phyloP scores from a whole-genome alignment of 495 filamentous ascomycete species.

The Parmelia sp. region DNA sequence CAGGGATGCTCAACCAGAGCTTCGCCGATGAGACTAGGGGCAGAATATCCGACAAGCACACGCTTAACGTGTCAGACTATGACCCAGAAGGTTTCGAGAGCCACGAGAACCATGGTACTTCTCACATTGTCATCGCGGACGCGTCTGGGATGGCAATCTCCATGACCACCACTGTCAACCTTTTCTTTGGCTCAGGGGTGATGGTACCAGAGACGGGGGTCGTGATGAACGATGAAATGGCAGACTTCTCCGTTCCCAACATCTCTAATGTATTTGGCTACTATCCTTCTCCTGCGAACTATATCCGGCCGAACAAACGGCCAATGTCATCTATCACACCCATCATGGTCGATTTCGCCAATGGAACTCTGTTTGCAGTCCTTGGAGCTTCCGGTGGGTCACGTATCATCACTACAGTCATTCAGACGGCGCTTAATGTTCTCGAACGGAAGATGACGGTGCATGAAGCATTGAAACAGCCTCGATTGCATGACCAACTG shows the following conservation, averaged over 20 bases:
- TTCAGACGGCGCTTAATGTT: conserved; percentile 64
- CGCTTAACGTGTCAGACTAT: conserved; percentile 63
- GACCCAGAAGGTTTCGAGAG: conserved; percentile 57
- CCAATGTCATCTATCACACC: conserved; percentile 74
- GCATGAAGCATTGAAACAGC: conserved; percentile 54
- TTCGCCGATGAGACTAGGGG: conserved; percentile 51
- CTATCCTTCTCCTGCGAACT: conserved; percentile 73
- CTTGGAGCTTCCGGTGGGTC: conserved; percentile 81
- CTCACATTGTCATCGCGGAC: conserved; percentile 66
- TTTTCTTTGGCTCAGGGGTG: conserved; percentile 69
- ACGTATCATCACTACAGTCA: conserved; percentile 78
- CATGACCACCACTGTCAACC: conserved; percentile 75
- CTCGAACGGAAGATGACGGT: conserved; percentile 57
- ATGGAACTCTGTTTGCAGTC: conserved; percentile 59
- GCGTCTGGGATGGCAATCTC: conserved; percentile 61
- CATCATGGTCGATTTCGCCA: conserved; percentile 54
- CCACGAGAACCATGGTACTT: conserved; percentile 65
- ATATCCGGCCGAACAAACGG: conserved; percentile 69
- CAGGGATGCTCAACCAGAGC: conserved; percentile 52
- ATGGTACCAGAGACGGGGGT: conserved; percentile 78
- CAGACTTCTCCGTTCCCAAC: conserved; percentile 57
- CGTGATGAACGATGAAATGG: conserved; percentile 92
- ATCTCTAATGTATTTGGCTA: conserved; percentile 74
- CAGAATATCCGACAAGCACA: conserved; percentile 63
- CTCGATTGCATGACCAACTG: conserved; percentile 79